Evolutionary conservation across 345 rosid species (phyloP), one percentile per base, ranked within the genome.

Genomic region (Ceriops tagal): DNA sequence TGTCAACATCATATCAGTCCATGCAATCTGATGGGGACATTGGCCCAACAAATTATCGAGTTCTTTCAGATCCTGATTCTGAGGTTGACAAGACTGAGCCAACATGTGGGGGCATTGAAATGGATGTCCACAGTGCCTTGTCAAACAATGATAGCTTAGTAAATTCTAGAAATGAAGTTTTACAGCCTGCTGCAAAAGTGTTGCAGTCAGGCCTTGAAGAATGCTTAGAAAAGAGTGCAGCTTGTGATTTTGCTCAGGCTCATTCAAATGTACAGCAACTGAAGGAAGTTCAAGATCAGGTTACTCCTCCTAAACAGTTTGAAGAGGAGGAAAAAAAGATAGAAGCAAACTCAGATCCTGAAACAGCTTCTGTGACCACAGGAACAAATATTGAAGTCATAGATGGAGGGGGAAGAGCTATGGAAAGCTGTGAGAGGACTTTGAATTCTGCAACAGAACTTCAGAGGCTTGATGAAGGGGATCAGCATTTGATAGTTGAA

Each of bases 211-310:
- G 37, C 10, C 9, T 71, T 11, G 60, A 58, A 57, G 73, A 64
- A 15, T 32, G 58, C 64, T 43, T 58, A 22, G 56, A 68, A 21
- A 24, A 49, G 28, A 34, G 68, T 63, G 57, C 59, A 57, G 68
- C 70, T 60, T 37, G 6, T 61, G 56, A 57, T 61, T 52, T 62
- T 73, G 70, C 68, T 53, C 62, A 28, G 73, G 75, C 66, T 76
- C 61, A 63, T 69, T 68, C 87, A 63, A 71, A 60, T n/a, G 63
- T 20, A 31, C 74, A 28, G 22, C 47, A 66, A 30, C 56, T 69
- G 30, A 68, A 70, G 66, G 82, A 77, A 63, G 74, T 52, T 74
- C 83, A 71, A 60, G 79, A 80, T 53, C 77, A 64, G 62, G 83
- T 46, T 53, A 5, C 55, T 67, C 61, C 37, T 34, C 61, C 68